Base-by-base conservation (phyloP, 371 early-diverging fungal species). In the Circinella minor region DNA sequence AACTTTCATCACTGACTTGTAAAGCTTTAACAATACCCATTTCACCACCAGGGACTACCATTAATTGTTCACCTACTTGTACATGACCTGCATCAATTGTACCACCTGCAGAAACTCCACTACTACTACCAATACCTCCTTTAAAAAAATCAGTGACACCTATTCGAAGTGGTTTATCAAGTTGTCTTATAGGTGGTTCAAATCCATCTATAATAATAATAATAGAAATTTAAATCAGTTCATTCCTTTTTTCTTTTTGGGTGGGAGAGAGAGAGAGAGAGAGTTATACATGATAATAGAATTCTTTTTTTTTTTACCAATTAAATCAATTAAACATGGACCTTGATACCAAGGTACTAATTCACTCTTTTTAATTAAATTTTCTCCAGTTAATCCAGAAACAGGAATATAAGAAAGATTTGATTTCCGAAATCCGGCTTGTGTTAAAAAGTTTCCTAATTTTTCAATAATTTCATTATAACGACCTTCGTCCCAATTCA, bases 381-480 rank as follows among this genome's bases (percentile, higher is more conserved):
- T 98, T 68, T 90, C 91, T 14, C 98, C 98, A 1, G 89, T 90
- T 54, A 95, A 89, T 34, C 98, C 99, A 66, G 96, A 95, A 38
- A 91, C 89, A 4, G 99, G 98, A 18, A 96, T 82, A 82, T 90
- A 98, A 1, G 74, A 61, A 55, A 97, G 71, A 61, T 90, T 91
- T 6, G 80, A 75, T 69, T 88, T 88, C 37, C 81, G 81, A 82
- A 95, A 98, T 4, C 96, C 96, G 9, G 89, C 91, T 61, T 86
- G 86, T 8, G 75, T 70, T 59, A 98, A 71, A 72, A 96, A 98
- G 3, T 73, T 64, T 11, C 80, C 72, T 63, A 98, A 81, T 67
- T 89, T 89, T 4, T 74, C 71, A 0, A 75, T 67, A 69, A 98
- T 94, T 57, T 92, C 93, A 3, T 83, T 70, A 74, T 88, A 98